These are phyloP conservation scores for Huntiella savannae DNA, from an alignment of 2,329 filamentous ascomycete genomes.

Conservation along the genomic window DNA sequence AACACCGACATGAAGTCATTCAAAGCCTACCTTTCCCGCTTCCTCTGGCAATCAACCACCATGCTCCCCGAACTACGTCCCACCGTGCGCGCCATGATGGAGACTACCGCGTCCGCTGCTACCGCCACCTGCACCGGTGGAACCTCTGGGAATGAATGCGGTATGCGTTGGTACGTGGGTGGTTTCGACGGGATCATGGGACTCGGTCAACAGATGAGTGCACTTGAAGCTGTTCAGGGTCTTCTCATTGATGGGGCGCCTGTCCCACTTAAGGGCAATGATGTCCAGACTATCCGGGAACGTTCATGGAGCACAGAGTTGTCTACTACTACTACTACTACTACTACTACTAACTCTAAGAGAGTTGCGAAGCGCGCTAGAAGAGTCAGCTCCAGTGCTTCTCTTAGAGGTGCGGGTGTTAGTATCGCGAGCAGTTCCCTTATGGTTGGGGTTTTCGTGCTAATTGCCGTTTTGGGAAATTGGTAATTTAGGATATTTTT, in stretches of 20 bases:
- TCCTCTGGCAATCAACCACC: conserved; percentile 38
- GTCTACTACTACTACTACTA: too few species aligned
- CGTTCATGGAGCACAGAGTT: neutral
- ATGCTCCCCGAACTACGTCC: conserved; percentile 35
- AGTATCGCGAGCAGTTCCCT: too few species aligned
- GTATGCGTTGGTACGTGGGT: conserved; percentile 42
- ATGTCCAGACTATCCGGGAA: conserved; percentile 27
- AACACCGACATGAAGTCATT: conserved; percentile 46
- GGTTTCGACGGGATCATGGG: conserved; percentile 35
- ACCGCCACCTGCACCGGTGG: conserved; percentile 37
- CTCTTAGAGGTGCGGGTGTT: too few species aligned
- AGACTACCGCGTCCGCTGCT: conserved; percentile 34
- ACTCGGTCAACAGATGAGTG: conserved; percentile 45
- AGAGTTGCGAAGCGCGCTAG: too few species aligned
- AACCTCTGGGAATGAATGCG: conserved; percentile 32
- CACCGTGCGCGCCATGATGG: conserved; percentile 29
- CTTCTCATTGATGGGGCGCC: conserved; percentile 27
- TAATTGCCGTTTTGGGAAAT: too few species aligned
- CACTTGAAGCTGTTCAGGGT: conserved; percentile 43
- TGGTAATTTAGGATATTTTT: too few species aligned
- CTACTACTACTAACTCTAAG: too few species aligned
- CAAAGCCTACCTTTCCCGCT: conserved; percentile 48
- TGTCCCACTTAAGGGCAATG: conserved; percentile 27
- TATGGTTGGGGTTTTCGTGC: too few species aligned
- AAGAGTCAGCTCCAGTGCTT: too few species aligned